These are phyloP conservation scores for Collybia sordida DNA, from an alignment of 768 basidiomycete species.

Conservation along the genomic window DNA sequence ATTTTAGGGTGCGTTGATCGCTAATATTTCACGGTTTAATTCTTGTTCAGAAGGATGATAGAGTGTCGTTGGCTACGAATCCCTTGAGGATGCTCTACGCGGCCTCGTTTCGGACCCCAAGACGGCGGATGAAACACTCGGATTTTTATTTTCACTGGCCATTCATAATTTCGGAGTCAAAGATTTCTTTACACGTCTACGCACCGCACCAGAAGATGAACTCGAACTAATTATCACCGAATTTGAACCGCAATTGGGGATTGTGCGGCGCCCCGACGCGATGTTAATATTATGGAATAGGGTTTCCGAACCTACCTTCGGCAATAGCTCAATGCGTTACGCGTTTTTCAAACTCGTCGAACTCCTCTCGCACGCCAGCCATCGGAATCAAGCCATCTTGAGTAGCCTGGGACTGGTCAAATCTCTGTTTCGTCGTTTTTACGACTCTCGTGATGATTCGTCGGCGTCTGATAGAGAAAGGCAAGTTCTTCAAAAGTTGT, in stretches of 20 bases:
- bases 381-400: slow-evolving; percentile 70
- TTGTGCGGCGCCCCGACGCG: slow-evolving; percentile 59
- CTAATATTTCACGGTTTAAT: neutral
- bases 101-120: slow-evolving; percentile 46
- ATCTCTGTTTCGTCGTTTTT: slow-evolving; percentile 52
- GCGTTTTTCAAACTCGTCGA: slow-evolving; percentile 63
- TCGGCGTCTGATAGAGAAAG: slow-evolving; percentile 46
- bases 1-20: slow-evolving; percentile 58
- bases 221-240: slow-evolving; percentile 39
- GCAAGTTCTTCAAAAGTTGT: slow-evolving; percentile 56
- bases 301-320: slow-evolving; percentile 31
- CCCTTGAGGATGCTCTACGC: slow-evolving; percentile 58
- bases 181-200: slow-evolving; percentile 52
- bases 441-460: slow-evolving; percentile 19
- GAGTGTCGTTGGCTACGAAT: slow-evolving; percentile 63
- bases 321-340: slow-evolving; percentile 45
- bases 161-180: slow-evolving; percentile 62
- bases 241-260: slow-evolving; percentile 44
- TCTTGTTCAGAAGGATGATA: slow-evolving; percentile 19
- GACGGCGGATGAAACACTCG: slow-evolving; percentile 56
- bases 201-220: slow-evolving; percentile 30
- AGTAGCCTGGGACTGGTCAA: slow-evolving; percentile 56
- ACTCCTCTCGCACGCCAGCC: slow-evolving; percentile 54
- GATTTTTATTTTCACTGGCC: slow-evolving; percentile 67
- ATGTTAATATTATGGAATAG: slow-evolving; percentile 60